Base-by-base conservation (phyloP, 139 green algal species). In the Tetratostichococcus sp. region DNA sequence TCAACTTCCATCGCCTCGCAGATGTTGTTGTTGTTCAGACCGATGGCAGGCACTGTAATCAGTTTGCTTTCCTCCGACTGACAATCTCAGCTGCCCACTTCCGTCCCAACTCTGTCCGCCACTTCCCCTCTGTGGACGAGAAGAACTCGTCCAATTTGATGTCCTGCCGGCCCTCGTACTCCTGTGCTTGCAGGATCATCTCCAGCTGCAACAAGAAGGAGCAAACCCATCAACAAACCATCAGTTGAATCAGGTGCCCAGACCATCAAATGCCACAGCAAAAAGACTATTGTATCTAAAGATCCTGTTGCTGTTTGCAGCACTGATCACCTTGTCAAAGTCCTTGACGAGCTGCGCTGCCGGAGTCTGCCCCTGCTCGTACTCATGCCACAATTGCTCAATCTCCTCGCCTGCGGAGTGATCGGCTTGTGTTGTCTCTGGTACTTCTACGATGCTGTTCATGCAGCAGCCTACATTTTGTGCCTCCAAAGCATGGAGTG, bases 281-380 rank as follows among this genome's bases (percentile, higher is more conserved):
- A n/a, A n/a, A n/a, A n/a, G n/a, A n/a, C n/a, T n/a, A n/a, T n/a
- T n/a, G n/a, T n/a, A n/a, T n/a, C n/a, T n/a, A n/a, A n/a, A n/a
- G n/a, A n/a, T n/a, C n/a, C n/a, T n/a, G n/a, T n/a, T n/a, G n/a
- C n/a, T n/a, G n/a, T n/a, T n/a, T n/a, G n/a, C n/a, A n/a, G n/a
- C n/a, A n/a, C n/a, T n/a, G n/a, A 35, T 62, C 26, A 87, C 82
- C 84, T 98, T 98, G 87, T 98, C 94, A 75, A 98, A 92, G 79
- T 98, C 94, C 75, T 98, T 98, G 6, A 98, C 89, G 43, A 98
- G 75, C 43, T 92, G 78, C 0, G 93, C 91, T 73, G 98, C 94
- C 0, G 73, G 71, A 0, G 84, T 93, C 11, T 81, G 35, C 3
- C 84, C 94, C 1, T 75, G 73, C 80, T 98, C 94, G 70, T 98